Conservation (phyloP, 768 basidiomycete genomes). For the Agaricus blazei region DNA sequence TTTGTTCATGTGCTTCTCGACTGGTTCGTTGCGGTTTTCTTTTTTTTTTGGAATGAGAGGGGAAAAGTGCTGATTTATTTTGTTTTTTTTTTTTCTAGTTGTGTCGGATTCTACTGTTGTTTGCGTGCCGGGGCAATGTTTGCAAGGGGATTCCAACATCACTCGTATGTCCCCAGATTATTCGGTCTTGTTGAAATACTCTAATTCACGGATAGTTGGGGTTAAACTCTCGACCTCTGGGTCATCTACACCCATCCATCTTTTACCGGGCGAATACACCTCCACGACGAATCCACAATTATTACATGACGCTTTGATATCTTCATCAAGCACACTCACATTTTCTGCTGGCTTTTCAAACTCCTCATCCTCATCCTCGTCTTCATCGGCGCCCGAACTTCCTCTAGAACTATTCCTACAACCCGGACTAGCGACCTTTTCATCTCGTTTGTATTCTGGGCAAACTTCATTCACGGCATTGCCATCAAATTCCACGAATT, state of each 20-base stretch:
- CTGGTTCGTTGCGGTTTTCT: not conserved
- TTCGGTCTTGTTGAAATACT: slow-evolving; percentile 14
- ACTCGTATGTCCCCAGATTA: slow-evolving; percentile 49
- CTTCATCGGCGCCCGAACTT: slow-evolving; percentile 30
- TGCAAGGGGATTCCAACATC: slow-evolving; percentile 73
- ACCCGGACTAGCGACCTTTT: slow-evolving; percentile 63
- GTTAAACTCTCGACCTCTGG: slow-evolving; percentile 55
- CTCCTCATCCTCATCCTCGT: slow-evolving; percentile 23
- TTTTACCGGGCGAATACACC: slow-evolving; percentile 76
- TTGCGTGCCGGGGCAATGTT: slow-evolving; percentile 84
- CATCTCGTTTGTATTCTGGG: slow-evolving; percentile 60
- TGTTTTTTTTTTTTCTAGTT: slow-evolving; percentile 22
- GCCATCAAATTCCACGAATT: slow-evolving; percentile 35
- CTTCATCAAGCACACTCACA: slow-evolving; percentile 53
- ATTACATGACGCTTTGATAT: slow-evolving; percentile 61
- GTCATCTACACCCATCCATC: slow-evolving; percentile 48
- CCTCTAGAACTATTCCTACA: slow-evolving; percentile 63
- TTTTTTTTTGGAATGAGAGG: not conserved
- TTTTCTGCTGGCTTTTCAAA: slow-evolving; percentile 62
- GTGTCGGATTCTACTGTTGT: slow-evolving; percentile 61
- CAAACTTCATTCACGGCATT: slow-evolving; percentile 55
- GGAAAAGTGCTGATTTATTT: not conserved
- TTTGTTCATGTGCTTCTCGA: not conserved
- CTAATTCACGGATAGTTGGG: slow-evolving; percentile 48
- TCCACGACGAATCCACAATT: slow-evolving; percentile 67